Base-by-base conservation (phyloP, 306 rosid species). In the Echinosophora koreensis region DNA sequence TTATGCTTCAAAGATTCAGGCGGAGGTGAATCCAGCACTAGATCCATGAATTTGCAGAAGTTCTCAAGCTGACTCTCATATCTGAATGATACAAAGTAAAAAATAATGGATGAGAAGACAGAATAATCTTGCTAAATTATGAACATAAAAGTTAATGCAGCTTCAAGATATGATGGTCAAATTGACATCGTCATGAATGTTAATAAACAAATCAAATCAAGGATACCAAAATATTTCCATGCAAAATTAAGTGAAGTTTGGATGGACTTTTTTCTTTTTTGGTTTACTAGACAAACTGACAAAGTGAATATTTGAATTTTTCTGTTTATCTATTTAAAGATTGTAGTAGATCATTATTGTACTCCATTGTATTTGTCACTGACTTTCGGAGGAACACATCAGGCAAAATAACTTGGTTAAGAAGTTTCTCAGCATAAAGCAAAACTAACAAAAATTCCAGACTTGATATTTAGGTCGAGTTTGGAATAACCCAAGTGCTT, bases 11-110 rank as follows among this genome's bases (percentile, higher is more conserved):
- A 80, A 28, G 90, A 78, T 78, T 95, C 97, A 5, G 99, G 99
- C 10, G 99, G 93, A 41, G 93, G 77, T 3, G 94, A 92, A 86
- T 95, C 97, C 63, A 95, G 74, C 78, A 95, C 84, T 9, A 82
- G 78, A 84, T 92, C 96, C 99, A 95, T 89, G 83, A 95, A 90
- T 64, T 89, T 83, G 81, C 96, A 88, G 85, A 88, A 95, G 27
- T 34, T 92, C 88, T 90, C 92, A 37, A 95, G 92, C 84, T 95
- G 92, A 74, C 76, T 79, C 87, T 88, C 97, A 73, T 95, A 95
- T 82, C 99, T 95, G 81, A 41, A 69, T 69, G 41, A 61, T 37
- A 61, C 52, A 39, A 55, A 74, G 7, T 10, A 44, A 49, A 17
- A 18, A 32, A 51, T 49, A 8, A 41, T 1, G n/a, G 55, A 30